Evolutionary conservation across 2,329 filamentous ascomycete species (phyloP), one percentile per base, ranked within the genome.

Genomic region (Sporothrix phasma): DNA sequence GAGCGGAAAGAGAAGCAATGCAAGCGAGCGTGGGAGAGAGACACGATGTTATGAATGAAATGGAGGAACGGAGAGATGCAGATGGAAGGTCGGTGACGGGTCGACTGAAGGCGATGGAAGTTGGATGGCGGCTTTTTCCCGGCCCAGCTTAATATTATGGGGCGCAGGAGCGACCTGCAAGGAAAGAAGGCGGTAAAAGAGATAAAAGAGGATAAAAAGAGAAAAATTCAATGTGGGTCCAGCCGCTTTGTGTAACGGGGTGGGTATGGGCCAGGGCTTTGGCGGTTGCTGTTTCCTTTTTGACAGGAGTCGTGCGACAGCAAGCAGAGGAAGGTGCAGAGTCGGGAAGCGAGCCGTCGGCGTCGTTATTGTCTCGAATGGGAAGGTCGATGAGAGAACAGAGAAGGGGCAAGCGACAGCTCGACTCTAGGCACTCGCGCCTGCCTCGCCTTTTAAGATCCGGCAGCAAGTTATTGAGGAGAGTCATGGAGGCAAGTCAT

Each of bases 191-290:
- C 66, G 64, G 60, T 62, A 65, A 64, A 45, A 67, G 66, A 68
- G 65, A 66, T 64, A 65, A 64, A 45, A 67, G 66, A 68, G 65
- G 65, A 62, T 54, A 31, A 60, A 66, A 64, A 64, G 68, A 67
- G 61, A 56, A 66, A 65, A 66, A 61, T 63, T 61, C 34, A 26
- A 41, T 47, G 63, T 65, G 63, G 63, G 59, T 65, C 63, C 41
- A 5, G 34, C 62, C n/a, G 58, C 64, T 61, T 58, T 49, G 47
- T 49, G 26, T 47, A 60, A 41, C 41, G 51, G 51, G 51, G 19
- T 43, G 51, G 49, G 24, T 41, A 39, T 53, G 31, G 15, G 41
- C 60, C 37, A 45, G 61, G 37, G 34, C 22, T 61, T 15, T 31
- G 34, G 22, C 11, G 56, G 58, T 45, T 54, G 63, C 15, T 49